A percentile compares a stretch with the other conserved stretches of the same genome.
Evolutionary conservation across 768 basidiomycete species (phyloP).

Genomic region (Pulveroboletus sp.): DNA sequence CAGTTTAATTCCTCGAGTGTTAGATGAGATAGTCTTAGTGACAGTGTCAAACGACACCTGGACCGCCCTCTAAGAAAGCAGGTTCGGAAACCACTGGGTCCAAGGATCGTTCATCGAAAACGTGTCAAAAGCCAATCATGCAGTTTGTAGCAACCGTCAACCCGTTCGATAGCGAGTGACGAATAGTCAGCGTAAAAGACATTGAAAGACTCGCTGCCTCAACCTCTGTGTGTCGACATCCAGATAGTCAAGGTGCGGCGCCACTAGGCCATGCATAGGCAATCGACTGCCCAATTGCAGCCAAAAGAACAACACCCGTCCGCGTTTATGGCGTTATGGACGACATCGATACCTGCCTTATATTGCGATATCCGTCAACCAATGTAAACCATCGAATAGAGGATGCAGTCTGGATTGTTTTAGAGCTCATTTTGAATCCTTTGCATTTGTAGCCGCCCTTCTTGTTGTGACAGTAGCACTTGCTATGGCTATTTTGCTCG

Average conservation of each 20-base stretch:
- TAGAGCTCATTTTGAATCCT: not conserved
- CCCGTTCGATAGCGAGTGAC: not conserved
- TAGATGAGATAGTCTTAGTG: not conserved
- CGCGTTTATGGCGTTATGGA: not conserved
- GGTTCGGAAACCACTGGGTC: not conserved
- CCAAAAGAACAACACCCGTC: not conserved
- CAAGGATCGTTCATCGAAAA: not conserved
- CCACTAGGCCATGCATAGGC: not conserved
- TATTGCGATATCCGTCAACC: not conserved
- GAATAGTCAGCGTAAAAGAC: slow-evolving; percentile 10
- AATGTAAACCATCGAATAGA: not conserved
- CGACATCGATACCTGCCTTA: not conserved
- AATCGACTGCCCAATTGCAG: too few relatives aligned
- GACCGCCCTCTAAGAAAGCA: not conserved
- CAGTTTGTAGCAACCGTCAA: not conserved
- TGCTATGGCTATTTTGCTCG: not conserved
- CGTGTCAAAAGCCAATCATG: not conserved
- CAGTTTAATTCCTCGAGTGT: not conserved
- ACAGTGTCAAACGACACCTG: not conserved
- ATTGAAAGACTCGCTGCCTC: slow-evolving; percentile 14
- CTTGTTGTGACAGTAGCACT: not conserved
- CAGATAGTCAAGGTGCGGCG: not conserved
- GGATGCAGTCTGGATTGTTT: not conserved
- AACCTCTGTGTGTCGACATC: not conserved
- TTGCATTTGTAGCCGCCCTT: not conserved